phyloP scores from a whole-genome alignment of 164 flowering plant species.

The Tinospora cordifolia region DNA sequence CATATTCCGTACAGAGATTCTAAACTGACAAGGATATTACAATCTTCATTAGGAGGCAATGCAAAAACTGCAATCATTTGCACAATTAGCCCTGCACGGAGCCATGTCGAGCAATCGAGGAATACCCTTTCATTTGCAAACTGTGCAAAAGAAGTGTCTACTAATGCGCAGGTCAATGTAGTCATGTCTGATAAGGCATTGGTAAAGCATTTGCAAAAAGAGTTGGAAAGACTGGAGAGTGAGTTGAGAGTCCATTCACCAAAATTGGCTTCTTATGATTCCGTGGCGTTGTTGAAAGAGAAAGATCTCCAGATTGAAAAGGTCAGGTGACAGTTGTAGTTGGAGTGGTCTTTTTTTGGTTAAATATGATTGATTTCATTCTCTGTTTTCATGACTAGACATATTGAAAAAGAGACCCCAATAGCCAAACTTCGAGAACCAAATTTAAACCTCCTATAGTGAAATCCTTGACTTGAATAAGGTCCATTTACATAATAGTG shows the following conservation, averaged over 20 bases:
- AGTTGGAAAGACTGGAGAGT: slow-evolving; percentile 62
- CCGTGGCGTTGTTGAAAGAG: slow-evolving; percentile 47
- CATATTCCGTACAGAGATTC: slow-evolving; percentile 92
- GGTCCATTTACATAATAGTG: no score
- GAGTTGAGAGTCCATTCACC: slow-evolving; percentile 44
- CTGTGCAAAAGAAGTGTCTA: slow-evolving; percentile 84
- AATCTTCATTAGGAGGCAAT: slow-evolving; percentile 83
- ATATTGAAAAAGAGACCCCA: neutral
- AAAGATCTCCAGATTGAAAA: slow-evolving; percentile 84
- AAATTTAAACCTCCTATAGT: no score
- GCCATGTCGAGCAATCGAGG: slow-evolving; percentile 89
- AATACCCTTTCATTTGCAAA: slow-evolving; percentile 87
- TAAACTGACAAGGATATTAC: slow-evolving; percentile 88
- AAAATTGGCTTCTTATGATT: slow-evolving; percentile 24
- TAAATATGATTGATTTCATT: neutral
- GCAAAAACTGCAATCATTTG: slow-evolving; percentile 93
- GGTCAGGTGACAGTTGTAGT: slow-evolving; percentile 30
- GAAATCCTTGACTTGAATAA: no score
- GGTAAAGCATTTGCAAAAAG: slow-evolving; percentile 80
- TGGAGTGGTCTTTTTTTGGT: neutral
- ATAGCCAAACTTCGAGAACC: no score
- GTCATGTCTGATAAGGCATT: slow-evolving; percentile 87
- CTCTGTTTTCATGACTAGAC: neutral
- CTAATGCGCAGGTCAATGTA: slow-evolving; percentile 77
- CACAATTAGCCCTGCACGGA: slow-evolving; percentile 86